phyloP scores from a whole-genome alignment of 495 filamentous ascomycete genomes.

The Monascus purpureus region DNA sequence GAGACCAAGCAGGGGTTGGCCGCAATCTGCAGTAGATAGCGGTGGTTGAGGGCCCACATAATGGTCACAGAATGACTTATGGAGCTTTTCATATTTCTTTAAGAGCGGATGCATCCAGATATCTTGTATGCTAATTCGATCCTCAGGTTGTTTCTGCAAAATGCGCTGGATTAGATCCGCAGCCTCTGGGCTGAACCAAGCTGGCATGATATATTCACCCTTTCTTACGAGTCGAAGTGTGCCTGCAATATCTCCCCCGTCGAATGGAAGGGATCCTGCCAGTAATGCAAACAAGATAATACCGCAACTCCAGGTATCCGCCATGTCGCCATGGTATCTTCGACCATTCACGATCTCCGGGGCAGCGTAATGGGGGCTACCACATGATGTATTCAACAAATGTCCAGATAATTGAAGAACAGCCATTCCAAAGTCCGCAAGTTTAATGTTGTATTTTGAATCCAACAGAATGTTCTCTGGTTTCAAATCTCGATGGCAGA shows the following conservation, averaged over 20 bases:
- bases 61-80: slow-evolving; percentile 32
- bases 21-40: slow-evolving; percentile 39
- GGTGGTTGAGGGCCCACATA: slow-evolving; percentile 41
- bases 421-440: slow-evolving; percentile 97
- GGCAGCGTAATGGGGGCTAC: slow-evolving; percentile 91
- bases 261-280: slow-evolving; percentile 68
- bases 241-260: slow-evolving; percentile 41
- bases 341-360: slow-evolving; percentile 68
- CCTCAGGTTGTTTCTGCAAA: slow-evolving; percentile 55
- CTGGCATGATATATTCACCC: slow-evolving; percentile 60
- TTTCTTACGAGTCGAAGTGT: slow-evolving; percentile 55
- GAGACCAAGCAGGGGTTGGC: slow-evolving; percentile 29
- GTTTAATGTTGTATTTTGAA: slow-evolving; percentile 56
- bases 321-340: slow-evolving; percentile 66
- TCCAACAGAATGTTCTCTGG: slow-evolving; percentile 93
- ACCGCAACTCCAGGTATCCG: slow-evolving; percentile 91
- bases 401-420: slow-evolving; percentile 69
- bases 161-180: slow-evolving; percentile 64
- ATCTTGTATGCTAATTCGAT: slow-evolving; percentile 58
- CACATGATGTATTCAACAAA: slow-evolving; percentile 75
- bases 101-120: slow-evolving; percentile 80
- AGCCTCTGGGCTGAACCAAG: slow-evolving; percentile 53
- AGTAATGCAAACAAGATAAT: slow-evolving; percentile 80
- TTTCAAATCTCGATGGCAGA: slow-evolving; percentile 93
- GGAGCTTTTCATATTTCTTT: slow-evolving; percentile 59